These are phyloP conservation scores for Coprinopsis strossmayeri DNA, from an alignment of 768 basidiomycete species.

Conservation along the genomic window DNA sequence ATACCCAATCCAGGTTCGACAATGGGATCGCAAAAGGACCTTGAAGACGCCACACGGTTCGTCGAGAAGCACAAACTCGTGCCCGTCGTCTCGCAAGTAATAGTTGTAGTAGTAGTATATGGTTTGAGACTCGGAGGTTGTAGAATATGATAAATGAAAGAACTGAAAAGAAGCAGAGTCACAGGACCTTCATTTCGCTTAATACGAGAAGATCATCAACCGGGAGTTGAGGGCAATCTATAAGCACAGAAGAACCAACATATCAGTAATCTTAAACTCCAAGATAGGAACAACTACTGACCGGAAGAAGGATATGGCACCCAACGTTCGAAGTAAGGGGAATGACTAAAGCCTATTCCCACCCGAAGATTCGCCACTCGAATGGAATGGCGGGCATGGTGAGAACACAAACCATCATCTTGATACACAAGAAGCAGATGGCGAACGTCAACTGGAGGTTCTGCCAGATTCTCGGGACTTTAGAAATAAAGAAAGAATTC, in stretches of 20 bases:
- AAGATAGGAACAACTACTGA: constrained; percentile 26
- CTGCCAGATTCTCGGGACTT: constrained; percentile 72
- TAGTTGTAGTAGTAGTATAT: background rate
- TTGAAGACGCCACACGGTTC: constrained; percentile 67
- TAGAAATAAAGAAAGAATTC: background rate
- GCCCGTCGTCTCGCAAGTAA: constrained; percentile 57
- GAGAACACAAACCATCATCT: constrained; percentile 53
- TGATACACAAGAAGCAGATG: constrained; percentile 52
- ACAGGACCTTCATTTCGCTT: too few relatives aligned
- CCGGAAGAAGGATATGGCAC: constrained; percentile 67
- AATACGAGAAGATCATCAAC: constrained; percentile 77
- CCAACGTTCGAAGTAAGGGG: constrained; percentile 66
- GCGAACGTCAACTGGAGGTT: constrained; percentile 73
- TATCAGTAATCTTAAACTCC: constrained; percentile 6
- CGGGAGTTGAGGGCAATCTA: constrained; percentile 79
- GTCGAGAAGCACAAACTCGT: constrained; percentile 57
- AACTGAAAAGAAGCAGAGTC: too few relatives aligned
- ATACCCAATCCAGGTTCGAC: constrained; percentile 82
- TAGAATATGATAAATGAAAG: background rate
- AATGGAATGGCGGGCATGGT: constrained; percentile 46
- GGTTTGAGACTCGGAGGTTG: background rate
- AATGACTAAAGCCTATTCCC: constrained; percentile 65
- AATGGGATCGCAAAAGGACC: constrained; percentile 77
- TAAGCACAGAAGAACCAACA: constrained; percentile 29
- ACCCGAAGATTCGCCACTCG: constrained; percentile 61